Conservation (phyloP, 2,329 filamentous ascomycete species). For the Pestalotiopsis sp. region DNA sequence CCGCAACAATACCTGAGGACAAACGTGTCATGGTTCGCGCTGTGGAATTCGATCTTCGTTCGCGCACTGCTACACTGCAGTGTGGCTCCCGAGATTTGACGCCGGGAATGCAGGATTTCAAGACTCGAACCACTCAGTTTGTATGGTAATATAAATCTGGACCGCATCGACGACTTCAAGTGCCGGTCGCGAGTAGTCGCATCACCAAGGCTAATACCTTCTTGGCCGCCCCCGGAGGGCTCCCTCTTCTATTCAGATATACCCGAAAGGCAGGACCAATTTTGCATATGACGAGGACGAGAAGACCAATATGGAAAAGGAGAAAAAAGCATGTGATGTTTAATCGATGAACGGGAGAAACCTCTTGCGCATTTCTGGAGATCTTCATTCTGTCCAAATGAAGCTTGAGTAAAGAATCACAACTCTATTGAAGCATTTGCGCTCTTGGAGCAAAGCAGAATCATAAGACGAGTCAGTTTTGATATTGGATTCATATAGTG, state of each 20-base stretch:
- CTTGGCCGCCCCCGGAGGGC: slow-evolving; percentile 18
- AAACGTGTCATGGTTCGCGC: slow-evolving; percentile 58
- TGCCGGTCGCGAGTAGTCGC: slow-evolving; percentile 1
- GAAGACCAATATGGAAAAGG: not conserved
- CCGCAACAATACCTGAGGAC: slow-evolving; percentile 47
- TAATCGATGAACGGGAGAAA: not conserved
- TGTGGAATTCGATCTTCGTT: slow-evolving; percentile 58
- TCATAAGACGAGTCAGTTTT: too few relatives aligned
- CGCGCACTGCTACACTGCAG: slow-evolving; percentile 49
- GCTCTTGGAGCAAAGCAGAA: too few relatives aligned
- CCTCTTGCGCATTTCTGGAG: not conserved
- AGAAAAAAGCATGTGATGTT: not conserved
- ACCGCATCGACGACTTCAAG: not conserved
- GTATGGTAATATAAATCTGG: slow-evolving; percentile 40
- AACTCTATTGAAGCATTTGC: not conserved
- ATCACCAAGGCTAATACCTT: not conserved
- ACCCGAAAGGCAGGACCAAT: slow-evolving; percentile 21
- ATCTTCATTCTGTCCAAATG: not conserved
- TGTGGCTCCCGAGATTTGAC: slow-evolving; percentile 57
- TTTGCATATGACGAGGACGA: slow-evolving; percentile 4
- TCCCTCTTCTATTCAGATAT: slow-evolving; percentile 19
- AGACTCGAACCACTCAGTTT: slow-evolving; percentile 48
- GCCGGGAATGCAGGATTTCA: slow-evolving; percentile 46
- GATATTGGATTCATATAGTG: too few relatives aligned
- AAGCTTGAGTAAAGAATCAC: not conserved